phyloP scores from a whole-genome alignment of 225 moss, liverwort and hornwort species.

The Sphagnum tenellum region DNA sequence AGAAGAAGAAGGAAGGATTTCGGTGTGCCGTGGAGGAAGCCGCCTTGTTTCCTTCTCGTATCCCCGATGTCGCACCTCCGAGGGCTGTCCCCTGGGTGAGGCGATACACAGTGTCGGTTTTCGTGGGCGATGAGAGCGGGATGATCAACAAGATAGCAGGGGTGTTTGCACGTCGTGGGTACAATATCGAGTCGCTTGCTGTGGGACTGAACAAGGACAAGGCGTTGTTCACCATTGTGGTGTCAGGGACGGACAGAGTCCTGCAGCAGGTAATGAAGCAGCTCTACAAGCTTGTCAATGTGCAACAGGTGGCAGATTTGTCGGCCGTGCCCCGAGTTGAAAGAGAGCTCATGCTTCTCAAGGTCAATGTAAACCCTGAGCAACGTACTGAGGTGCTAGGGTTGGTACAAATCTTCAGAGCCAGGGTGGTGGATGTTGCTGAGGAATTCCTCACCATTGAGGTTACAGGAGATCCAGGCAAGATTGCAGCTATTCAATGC shows the following conservation, averaged over 20 bases:
- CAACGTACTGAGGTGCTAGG: constrained; percentile 75
- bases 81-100: constrained; percentile 48
- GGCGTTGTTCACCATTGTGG: constrained; percentile 93
- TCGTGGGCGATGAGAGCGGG: constrained; percentile 95
- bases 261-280: constrained; percentile 97
- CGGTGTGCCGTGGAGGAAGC: constrained; percentile 37
- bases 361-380: constrained; percentile 68
- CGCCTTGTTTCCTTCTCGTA: constrained; percentile 20
- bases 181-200: constrained; percentile 93
- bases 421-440: constrained; percentile 85
- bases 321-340: constrained; percentile 76
- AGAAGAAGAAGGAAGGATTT: background rate
- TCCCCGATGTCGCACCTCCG: constrained; percentile 33
- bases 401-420: constrained; percentile 83
- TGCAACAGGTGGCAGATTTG: constrained; percentile 88
- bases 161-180: constrained; percentile 85
- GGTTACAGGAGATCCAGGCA: constrained; percentile 94
- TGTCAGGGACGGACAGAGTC: constrained; percentile 86
- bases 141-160: constrained; percentile 98
- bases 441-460: constrained; percentile 79
- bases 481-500: constrained; percentile 65
- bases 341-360: constrained; percentile 93
- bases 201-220: constrained; percentile 97
- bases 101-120: constrained; percentile 91
- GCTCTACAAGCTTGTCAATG: constrained; percentile 95